Percentiles rank a stretch among this genome's conserved stretches.
Evolutionary conservation across 495 filamentous ascomycete genomes (phyloP).

Genomic region (Haplographium delicatum): DNA sequence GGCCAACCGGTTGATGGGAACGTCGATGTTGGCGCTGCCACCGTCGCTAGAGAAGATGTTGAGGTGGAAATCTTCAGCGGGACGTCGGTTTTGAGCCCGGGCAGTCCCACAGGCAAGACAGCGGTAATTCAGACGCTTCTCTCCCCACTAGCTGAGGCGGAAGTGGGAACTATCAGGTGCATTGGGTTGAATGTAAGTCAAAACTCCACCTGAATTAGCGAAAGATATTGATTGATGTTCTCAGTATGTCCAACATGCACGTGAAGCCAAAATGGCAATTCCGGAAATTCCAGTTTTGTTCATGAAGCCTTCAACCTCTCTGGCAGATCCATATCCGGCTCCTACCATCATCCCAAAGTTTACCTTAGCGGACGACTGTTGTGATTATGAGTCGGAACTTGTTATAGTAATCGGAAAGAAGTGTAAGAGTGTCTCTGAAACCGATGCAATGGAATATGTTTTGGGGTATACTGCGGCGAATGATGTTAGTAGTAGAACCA

Average conservation of each 20-base stretch:
- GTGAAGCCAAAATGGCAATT: constrained; percentile 40
- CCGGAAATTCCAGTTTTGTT: constrained; percentile 41
- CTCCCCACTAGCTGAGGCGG: constrained; percentile 44
- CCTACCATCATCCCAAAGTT: constrained; percentile 43
- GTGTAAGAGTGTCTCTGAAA: constrained; percentile 41
- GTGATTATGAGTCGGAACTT: constrained; percentile 41
- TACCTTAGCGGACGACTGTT: constrained; percentile 31
- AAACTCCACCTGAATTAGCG: background rate
- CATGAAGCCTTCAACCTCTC: constrained; percentile 39
- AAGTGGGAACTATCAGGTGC: constrained; percentile 42
- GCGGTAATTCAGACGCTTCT: constrained; percentile 49
- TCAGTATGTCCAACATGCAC: constrained; percentile 43
- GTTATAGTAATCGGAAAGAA: constrained; percentile 42
- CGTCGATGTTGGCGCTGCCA: constrained; percentile 50
- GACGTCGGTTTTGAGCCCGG: constrained; percentile 47
- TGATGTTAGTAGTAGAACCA: constrained; percentile 38
- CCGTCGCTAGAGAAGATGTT: constrained; percentile 50
- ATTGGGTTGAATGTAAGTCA: constrained; percentile 41
- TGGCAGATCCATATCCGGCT: constrained; percentile 38
- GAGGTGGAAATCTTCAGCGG: constrained; percentile 50
- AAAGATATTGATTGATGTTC: background rate
- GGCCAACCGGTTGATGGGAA: constrained; percentile 49
- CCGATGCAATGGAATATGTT: constrained; percentile 39
- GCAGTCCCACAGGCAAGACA: constrained; percentile 40
- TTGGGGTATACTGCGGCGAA: constrained; percentile 43